Evolutionary conservation across 352 stramenopile genomes (phyloP).

Genomic region (Aphanomyces stellatus): DNA sequence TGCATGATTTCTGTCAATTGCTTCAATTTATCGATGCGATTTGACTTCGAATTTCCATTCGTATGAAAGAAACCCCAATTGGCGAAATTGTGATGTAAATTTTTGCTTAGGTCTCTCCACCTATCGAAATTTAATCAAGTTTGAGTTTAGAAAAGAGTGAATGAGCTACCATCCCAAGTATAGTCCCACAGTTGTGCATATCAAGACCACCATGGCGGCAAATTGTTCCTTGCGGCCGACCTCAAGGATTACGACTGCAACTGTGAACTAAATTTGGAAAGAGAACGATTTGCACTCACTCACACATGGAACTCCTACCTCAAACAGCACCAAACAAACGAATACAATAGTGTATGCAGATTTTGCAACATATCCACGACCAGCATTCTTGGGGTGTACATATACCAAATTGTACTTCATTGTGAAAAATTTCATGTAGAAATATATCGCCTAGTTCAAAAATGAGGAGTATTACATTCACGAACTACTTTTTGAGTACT

Average conservation of each 20-base stretch:
- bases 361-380: conserved; percentile 51
- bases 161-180: conserved; percentile 14
- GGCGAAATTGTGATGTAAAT: not conserved
- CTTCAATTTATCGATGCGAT: no score
- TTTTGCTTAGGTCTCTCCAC: no score
- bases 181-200: not conserved
- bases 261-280: conserved; percentile 19
- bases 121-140: no score
- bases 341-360: conserved; percentile 58
- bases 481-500: not conserved
- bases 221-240: conserved; percentile 17
- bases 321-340: conserved; percentile 56
- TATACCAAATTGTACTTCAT: conserved; percentile 83
- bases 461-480: not conserved
- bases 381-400: conserved; percentile 56
- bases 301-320: conserved; percentile 19
- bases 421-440: conserved; percentile 61
- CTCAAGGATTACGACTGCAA: conserved; percentile 12
- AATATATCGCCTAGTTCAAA: conserved; percentile 41
- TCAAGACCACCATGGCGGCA: conserved; percentile 11
- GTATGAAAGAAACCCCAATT: not conserved
- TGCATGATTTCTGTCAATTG: not conserved
- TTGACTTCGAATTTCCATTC: not conserved
- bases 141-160: not conserved
- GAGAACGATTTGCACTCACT: not conserved